These are phyloP conservation scores for Gelatoporia subvermispora DNA, from an alignment of 768 basidiomycete species.

Conservation along the genomic window DNA sequence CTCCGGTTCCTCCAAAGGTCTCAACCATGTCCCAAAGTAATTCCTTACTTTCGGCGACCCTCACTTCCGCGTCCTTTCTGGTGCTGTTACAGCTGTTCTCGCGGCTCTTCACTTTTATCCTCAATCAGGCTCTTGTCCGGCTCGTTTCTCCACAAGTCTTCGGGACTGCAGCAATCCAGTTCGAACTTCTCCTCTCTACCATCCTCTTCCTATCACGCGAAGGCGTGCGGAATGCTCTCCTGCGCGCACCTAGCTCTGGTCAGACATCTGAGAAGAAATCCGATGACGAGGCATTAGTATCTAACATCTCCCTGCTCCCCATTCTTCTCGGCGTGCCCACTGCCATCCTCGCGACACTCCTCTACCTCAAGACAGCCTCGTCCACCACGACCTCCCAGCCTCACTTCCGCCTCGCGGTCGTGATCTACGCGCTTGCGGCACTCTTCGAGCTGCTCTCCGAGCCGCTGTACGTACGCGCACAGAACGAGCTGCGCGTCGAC, in stretches of 20 bases:
- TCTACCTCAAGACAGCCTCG: conserved; percentile 55
- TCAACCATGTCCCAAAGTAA: too few species aligned
- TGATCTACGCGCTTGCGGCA: conserved; percentile 70
- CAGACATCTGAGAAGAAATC: too few species aligned
- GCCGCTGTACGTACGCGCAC: conserved; percentile 42
- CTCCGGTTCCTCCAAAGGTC: too few species aligned
- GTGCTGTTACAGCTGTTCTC: conserved; percentile 85
- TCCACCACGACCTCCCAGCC: conserved; percentile 54
- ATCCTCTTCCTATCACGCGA: conserved; percentile 93
- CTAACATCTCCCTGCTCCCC: conserved; percentile 63
- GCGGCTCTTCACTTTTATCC: conserved; percentile 76
- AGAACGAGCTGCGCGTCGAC: conserved; percentile 66
- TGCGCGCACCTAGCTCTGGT: too few species aligned
- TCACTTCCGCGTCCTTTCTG: conserved; percentile 55
- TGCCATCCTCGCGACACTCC: conserved; percentile 42
- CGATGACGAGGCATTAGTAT: too few species aligned
- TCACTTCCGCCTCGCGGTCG: conserved; percentile 57
- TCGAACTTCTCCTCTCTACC: conserved; percentile 86
- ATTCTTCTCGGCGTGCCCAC: conserved; percentile 64
- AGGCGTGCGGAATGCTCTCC: conserved; percentile 80
- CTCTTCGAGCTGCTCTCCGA: conserved; percentile 77
- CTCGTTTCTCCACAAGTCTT: conserved; percentile 81
- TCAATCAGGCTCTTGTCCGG: conserved; percentile 86
- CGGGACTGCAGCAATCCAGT: conserved; percentile 89
- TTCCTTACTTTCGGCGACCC: conserved; percentile 32